These are phyloP conservation scores for Endocalyx cinctus DNA, from an alignment of 2,329 filamentous ascomycete species.

Conservation along the genomic window DNA sequence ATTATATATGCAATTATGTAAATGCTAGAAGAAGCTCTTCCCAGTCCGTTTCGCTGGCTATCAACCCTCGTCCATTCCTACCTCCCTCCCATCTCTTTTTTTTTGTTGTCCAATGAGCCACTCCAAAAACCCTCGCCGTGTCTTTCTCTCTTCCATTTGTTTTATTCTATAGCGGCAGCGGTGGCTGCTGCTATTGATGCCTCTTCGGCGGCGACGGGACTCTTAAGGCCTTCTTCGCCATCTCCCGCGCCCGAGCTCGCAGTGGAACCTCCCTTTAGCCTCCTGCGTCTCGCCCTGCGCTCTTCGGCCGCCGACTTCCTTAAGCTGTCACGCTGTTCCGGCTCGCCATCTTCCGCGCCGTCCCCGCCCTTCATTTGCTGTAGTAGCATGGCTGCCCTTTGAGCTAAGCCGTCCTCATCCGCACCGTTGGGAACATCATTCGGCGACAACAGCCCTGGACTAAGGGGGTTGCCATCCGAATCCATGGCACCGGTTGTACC, in stretches of 20 bases:
- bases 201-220: conserved; percentile 17
- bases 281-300: conserved; percentile 26
- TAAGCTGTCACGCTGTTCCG: conserved; percentile 55
- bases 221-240: conserved; percentile 19
- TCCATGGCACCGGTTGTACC: conserved; percentile 34
- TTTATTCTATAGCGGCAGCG: too few relatives aligned
- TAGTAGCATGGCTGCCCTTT: conserved; percentile 76
- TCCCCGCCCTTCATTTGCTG: conserved; percentile 73
- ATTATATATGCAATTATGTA: conserved; percentile 17
- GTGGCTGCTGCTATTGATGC: too few relatives aligned
- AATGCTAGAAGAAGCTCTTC: conserved; percentile 6
- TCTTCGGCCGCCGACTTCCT: conserved; percentile 47
- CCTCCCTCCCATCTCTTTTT: too few relatives aligned
- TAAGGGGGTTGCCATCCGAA: conserved; percentile 48
- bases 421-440: conserved; percentile 23
- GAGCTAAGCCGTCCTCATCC: conserved; percentile 72
- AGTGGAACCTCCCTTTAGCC: conserved; percentile 24
- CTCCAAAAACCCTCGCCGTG: too few relatives aligned
- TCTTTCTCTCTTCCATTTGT: too few relatives aligned
- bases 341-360: conserved; percentile 50
- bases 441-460: conserved; percentile 43
- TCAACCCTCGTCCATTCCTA: too few relatives aligned
- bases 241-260: conserved; percentile 13
- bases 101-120: too few relatives aligned
- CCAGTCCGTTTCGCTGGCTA: too few relatives aligned